Base-by-base conservation (phyloP, 176 grass and related monocot genomes). In the Rhynchospora pubera region DNA sequence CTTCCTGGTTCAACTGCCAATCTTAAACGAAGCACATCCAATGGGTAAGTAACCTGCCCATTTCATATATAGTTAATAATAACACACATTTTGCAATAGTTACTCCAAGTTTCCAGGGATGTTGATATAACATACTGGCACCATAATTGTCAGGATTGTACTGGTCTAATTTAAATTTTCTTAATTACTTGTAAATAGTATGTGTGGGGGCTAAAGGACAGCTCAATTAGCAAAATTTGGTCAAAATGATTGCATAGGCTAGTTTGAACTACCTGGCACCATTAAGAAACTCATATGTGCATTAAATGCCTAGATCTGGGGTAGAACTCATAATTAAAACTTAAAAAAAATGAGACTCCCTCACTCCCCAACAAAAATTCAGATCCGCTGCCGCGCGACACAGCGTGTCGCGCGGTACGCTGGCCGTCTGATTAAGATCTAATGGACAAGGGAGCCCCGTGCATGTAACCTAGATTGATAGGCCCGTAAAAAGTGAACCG, bases 1-100 rank as follows among this genome's bases (percentile, higher is more conserved):
- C 87, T 84, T 62, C 96, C 92, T 82, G 96, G 91, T 87, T 99
- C 85, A 87, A 99, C 92, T 73, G 96, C 96, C 74, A 99, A 85
- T 85, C 96, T 99, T 43, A 99, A 89, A 66, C 96, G 90, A 53
- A 95, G 89, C 72, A 99, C 92, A 87, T 99, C 96, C 84, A 99
- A 86, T 81, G 92, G 96, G 79, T 99, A 99, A 53, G 96, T 93
- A 57, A 99, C 93, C 92, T 99, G 88, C 84, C n/a, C n/a, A 66
- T 81, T 65, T 51, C 58, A 48, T 50, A 81, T 28, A 48, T 51
- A 64, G 51, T 81, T 4, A 63, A 50, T 6, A 81, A 64, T 7
- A 39, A 39, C 11, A 4, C 30, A 43, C 11, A 13, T 62, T 46
- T 44, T 80, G 45, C 57, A 80, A 62, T 23, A 60, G 34, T 80